Evolutionary conservation across 2,329 filamentous ascomycete species (phyloP), one percentile per base, ranked within the genome.

Genomic region (Penicillium sp.): DNA sequence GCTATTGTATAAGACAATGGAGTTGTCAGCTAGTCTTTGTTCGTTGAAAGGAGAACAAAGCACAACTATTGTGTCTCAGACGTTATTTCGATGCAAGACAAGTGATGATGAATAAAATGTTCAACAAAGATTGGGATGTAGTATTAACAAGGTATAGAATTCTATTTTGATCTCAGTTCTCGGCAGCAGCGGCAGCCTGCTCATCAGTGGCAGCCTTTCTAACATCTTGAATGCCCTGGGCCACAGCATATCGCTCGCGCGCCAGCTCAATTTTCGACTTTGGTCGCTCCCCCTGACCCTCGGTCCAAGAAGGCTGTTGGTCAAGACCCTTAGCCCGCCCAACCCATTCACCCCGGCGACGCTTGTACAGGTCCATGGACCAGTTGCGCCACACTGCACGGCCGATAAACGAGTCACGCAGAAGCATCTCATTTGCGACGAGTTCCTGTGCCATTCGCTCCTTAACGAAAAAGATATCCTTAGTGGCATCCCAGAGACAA

Each of bases 311-410:
- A 26, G 55, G 53, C 48, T 70, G 58, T 55, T 66, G 63, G 22
- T 78, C 75, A 48, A 77, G 58, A 33, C 83, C 83, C 48, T 86
- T 86, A 11, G 83, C 83, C 63, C 84, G 81, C 55, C 78, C 79
- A 56, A 86, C 79, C 88, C 88, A 91, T 55, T 89, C 86, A 6
- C 76, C 78, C 41, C 84, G 77, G 52, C 81, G 77, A 27, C 86
- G 78, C 68, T 86, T 88, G 73, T 87, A 90, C 6, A 88, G 73
- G 72, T 91, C 88, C 83, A 90, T 87, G 35, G 80, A 82, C 88
- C 88, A 91, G 67, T 90, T 90, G 62, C 85, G 81, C 87, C 87
- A 90, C 11, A 90, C 87, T 3, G 85, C 86, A 33, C 87, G 78
- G 2, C 88, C 88, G 22, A 85, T 80, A 35, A 82, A 83, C 1